Evolutionary conservation across 1,139 yeast genomes (phyloP).

Genomic region (Saccharomyces pastorianus): DNA sequence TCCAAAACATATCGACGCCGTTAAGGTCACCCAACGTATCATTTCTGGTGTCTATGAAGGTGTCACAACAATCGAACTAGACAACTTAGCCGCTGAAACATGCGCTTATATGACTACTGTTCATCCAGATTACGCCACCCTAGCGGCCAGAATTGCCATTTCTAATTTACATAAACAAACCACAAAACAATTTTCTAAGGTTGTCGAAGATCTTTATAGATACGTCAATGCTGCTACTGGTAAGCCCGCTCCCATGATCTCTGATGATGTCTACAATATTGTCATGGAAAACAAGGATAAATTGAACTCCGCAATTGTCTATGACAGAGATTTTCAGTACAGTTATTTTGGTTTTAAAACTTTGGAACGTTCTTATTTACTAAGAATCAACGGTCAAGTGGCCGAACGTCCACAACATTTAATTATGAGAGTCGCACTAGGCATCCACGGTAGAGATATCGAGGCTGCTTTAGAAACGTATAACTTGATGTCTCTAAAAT

Average conservation of each 20-base stretch:
- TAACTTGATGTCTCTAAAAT: conserved; percentile 72
- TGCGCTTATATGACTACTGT: conserved; percentile 95
- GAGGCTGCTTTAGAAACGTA: conserved; percentile 69
- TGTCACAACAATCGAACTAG: conserved; percentile 90
- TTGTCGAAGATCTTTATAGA: conserved; percentile 53
- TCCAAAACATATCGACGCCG: conserved; percentile 76
- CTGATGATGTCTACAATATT: conserved; percentile 53
- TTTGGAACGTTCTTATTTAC: conserved; percentile 70
- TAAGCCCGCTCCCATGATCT: conserved; percentile 54
- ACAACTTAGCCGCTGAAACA: conserved; percentile 93
- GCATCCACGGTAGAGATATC: conserved; percentile 72
- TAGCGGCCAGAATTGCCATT: conserved; percentile 92
- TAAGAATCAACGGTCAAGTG: conserved; percentile 54
- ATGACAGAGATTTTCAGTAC: conserved; percentile 71
- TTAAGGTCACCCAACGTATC: conserved; percentile 81
- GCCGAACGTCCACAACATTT: conserved; percentile 88
- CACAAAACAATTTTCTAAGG: conserved; percentile 72
- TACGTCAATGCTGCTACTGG: conserved; percentile 63
- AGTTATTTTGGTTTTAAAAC: conserved; percentile 85
- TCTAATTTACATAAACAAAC: conserved; percentile 89
- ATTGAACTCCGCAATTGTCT: conserved; percentile 65
- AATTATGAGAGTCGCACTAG: conserved; percentile 82
- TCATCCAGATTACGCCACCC: conserved; percentile 90
- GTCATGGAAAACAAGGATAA: conserved; percentile 56
- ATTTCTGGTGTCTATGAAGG: conserved; percentile 92